phyloP scores from a whole-genome alignment of 176 grass and related monocot genomes.

The Cenchrus americanus region DNA sequence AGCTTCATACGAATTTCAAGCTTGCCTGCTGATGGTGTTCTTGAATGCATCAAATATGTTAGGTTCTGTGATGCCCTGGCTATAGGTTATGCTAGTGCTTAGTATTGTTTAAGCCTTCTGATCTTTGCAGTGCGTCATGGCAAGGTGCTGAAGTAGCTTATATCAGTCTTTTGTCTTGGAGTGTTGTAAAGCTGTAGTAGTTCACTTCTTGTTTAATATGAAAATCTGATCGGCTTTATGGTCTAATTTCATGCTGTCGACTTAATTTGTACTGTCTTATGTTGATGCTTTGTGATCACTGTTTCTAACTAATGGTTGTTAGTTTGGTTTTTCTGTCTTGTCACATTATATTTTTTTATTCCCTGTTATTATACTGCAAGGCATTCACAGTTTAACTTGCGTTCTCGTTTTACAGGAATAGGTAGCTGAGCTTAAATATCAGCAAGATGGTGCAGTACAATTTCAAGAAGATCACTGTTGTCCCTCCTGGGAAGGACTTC shows the following conservation, averaged over 20 bases:
- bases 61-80: background rate
- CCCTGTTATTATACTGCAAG: background rate
- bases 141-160: background rate
- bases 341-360: background rate
- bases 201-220: background rate
- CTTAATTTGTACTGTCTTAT: background rate
- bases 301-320: background rate
- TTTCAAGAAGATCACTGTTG: conserved; percentile 78
- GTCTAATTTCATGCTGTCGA: background rate
- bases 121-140: background rate
- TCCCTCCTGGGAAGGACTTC: conserved; percentile 80
- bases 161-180: background rate
- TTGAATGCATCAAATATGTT: background rate
- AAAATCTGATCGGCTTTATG: background rate
- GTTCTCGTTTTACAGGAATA: conserved; percentile 14
- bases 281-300: background rate
- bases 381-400: background rate
- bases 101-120: background rate
- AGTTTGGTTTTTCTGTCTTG: background rate
- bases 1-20: background rate
- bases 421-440: background rate
- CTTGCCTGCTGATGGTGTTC: background rate
- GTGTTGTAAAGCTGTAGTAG: background rate
- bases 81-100: background rate
- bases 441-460: conserved; percentile 78